phyloP scores from a whole-genome alignment of 306 rosid genomes.

The Hylodesmum podocarpum region DNA sequence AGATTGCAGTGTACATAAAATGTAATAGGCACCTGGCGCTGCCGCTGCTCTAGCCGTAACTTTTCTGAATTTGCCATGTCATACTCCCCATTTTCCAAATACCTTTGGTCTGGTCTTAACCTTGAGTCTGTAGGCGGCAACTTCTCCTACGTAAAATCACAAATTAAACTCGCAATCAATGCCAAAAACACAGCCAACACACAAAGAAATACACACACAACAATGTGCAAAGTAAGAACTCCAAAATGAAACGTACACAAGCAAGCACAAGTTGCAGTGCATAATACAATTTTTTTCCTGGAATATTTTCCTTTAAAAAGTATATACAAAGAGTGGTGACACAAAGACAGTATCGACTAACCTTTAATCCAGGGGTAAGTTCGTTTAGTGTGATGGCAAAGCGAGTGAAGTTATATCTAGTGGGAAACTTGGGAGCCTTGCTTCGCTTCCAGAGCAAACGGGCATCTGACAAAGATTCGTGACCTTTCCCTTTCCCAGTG shows the following conservation, averaged over 20 bases:
- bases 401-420: constrained; percentile 94
- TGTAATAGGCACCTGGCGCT: constrained; percentile 74
- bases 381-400: constrained; percentile 95
- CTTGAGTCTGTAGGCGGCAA: constrained; percentile 99
- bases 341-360: constrained; percentile 12
- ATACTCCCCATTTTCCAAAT: constrained; percentile 94
- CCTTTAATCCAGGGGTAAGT: constrained; percentile 91
- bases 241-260: not conserved
- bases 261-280: not conserved
- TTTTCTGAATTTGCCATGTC: constrained; percentile 98
- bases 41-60: constrained; percentile 92
- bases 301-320: not conserved
- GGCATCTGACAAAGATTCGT: constrained; percentile 74
- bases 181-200: not conserved
- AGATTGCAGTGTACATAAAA: constrained; percentile 18
- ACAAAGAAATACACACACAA: not conserved
- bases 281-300: not conserved
- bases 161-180: constrained; percentile 9
- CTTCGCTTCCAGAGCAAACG: constrained; percentile 85
- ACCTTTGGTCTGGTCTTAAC: constrained; percentile 96
- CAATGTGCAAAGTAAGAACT: not conserved
- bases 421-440: constrained; percentile 73
- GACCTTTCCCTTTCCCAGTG: constrained; percentile 80
- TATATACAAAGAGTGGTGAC: not conserved
- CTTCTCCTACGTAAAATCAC: constrained; percentile 57